phyloP scores from a whole-genome alignment of 352 stramenopile genomes.

The Phytophthora hybrid region DNA sequence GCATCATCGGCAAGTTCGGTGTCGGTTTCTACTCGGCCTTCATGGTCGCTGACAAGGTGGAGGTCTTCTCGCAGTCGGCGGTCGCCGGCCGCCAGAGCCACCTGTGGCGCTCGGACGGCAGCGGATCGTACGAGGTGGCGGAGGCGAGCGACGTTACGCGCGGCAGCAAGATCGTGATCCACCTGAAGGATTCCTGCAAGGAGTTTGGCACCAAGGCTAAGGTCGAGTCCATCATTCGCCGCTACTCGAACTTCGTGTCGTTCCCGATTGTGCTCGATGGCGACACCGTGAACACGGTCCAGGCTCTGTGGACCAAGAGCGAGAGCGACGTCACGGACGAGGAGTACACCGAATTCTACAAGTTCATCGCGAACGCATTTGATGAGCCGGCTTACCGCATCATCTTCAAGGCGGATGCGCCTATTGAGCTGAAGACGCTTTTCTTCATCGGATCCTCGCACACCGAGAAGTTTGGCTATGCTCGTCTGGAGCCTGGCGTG shows the following conservation, averaged over 20 bases:
- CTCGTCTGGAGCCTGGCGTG: conserved; percentile 96
- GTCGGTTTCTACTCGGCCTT: conserved; percentile 99
- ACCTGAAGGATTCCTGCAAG: conserved; percentile 97
- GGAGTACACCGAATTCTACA: conserved; percentile 98
- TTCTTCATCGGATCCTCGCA: conserved; percentile 98
- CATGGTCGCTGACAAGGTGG: conserved; percentile 98
- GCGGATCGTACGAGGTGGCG: conserved; percentile 82
- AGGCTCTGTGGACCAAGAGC: conserved; percentile 98
- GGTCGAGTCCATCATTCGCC: conserved; percentile 97
- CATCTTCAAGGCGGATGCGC: conserved; percentile 98
- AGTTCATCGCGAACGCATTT: conserved; percentile 97
- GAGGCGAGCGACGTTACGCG: conserved; percentile 77
- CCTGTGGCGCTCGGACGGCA: conserved; percentile 86
- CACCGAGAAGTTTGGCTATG: conserved; percentile 97
- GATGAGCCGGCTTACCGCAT: conserved; percentile 95
- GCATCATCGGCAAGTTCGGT: conserved; percentile 99
- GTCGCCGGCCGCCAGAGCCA: conserved; percentile 55
- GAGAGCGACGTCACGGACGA: conserved; percentile 96
- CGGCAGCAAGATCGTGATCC: conserved; percentile 97
- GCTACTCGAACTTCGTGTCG: conserved; percentile 99
- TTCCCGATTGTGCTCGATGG: conserved; percentile 99
- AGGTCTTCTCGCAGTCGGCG: conserved; percentile 92
- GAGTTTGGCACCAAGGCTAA: conserved; percentile 93
- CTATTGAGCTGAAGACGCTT: conserved; percentile 98
- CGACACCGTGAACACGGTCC: conserved; percentile 97